phyloP scores from a whole-genome alignment of 768 basidiomycete genomes.

The Boletus sensibilis region DNA sequence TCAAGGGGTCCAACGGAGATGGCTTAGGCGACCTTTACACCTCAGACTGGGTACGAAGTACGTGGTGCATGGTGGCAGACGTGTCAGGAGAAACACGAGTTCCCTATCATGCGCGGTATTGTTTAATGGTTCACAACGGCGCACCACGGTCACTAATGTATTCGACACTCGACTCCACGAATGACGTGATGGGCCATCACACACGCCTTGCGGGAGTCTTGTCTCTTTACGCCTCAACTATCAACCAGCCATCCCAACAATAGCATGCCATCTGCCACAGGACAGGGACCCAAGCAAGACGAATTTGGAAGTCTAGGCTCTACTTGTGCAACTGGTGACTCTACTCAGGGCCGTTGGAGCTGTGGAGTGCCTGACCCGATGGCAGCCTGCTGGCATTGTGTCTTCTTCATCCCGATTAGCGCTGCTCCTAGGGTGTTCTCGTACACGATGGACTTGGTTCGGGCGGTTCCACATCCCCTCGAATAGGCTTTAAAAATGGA shows the following conservation, averaged over 20 bases:
- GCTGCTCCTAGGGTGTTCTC: background rate
- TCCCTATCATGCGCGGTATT: background rate
- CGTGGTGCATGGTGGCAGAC: background rate
- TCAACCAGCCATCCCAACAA: background rate
- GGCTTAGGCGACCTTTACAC: background rate
- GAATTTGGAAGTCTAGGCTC: background rate
- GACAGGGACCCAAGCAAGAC: background rate
- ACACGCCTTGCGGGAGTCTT: background rate
- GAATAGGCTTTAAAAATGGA: background rate
- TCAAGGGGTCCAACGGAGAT: background rate
- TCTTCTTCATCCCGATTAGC: background rate
- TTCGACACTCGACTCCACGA: background rate
- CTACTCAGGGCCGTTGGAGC: background rate
- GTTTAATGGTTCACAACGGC: no score
- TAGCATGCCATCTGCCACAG: background rate
- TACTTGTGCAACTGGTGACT: background rate
- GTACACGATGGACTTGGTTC: background rate
- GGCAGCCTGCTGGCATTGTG: background rate
- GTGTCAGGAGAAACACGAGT: background rate
- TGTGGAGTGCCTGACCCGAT: background rate
- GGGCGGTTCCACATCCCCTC: background rate
- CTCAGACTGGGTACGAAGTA: background rate
- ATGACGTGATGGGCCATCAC: background rate
- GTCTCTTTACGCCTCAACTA: background rate
- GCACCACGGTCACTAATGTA: background rate